Evolutionary conservation across 2,329 filamentous ascomycete genomes (phyloP).

Genomic region (Cryphonectria japonica): DNA sequence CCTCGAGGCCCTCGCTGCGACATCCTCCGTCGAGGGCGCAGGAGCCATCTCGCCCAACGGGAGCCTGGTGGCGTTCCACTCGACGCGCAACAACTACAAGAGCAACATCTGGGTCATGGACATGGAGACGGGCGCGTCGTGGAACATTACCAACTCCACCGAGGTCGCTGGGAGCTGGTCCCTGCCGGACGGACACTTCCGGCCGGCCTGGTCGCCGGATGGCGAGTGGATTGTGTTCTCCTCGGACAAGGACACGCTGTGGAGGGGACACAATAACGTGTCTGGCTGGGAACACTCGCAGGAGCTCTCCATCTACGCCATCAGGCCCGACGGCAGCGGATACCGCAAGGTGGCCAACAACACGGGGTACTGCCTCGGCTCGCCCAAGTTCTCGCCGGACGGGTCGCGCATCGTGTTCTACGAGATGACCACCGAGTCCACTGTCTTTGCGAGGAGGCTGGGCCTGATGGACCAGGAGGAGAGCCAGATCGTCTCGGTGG

Average conservation of each 20-base stretch:
- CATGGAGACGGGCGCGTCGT: constrained; percentile 36
- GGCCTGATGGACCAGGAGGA: constrained; percentile 31
- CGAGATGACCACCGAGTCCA: constrained; percentile 43
- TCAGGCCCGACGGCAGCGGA: constrained; percentile 42
- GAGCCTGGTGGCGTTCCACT: constrained; percentile 43
- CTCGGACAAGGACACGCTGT: constrained; percentile 46
- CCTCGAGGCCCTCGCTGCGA: constrained; percentile 40
- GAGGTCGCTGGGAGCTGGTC: constrained; percentile 34
- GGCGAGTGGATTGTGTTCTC: constrained; percentile 46
- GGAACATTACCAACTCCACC: constrained; percentile 43
- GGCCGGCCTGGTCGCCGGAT: constrained; percentile 46
- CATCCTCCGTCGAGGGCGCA: constrained; percentile 42
- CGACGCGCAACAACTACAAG: constrained; percentile 41
- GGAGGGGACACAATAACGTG: constrained; percentile 45
- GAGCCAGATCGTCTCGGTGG: constrained; percentile 42
- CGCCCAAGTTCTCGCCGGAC: constrained; percentile 44
- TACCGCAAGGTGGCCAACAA: constrained; percentile 41
- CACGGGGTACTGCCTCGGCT: constrained; percentile 41
- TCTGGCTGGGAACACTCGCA: constrained; percentile 47
- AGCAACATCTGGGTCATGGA: constrained; percentile 47
- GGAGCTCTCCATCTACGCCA: constrained; percentile 44
- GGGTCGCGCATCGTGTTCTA: constrained; percentile 43
- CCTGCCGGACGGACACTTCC: constrained; percentile 42
- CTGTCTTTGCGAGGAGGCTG: constrained; percentile 42
- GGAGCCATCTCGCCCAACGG: constrained; percentile 44